Conservation (phyloP, 2,329 filamentous ascomycete species). For the Venturia effusa region DNA sequence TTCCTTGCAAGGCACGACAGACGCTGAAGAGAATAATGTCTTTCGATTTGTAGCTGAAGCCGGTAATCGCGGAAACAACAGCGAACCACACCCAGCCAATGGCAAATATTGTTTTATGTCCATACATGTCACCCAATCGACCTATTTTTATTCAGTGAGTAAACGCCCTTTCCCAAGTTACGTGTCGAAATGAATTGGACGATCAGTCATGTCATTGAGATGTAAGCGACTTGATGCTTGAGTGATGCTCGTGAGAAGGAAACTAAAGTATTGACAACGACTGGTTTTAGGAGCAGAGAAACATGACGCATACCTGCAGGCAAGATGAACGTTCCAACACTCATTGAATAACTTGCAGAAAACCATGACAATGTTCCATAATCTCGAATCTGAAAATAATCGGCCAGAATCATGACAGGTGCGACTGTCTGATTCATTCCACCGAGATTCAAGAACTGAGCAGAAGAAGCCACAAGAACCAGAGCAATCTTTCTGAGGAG, state of each 20-base stretch:
- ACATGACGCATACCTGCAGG: conserved; percentile 15
- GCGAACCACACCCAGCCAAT: conserved; percentile 27
- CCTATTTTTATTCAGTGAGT: conserved; percentile 14
- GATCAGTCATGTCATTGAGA: too few relatives aligned
- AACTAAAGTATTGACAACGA: neutral
- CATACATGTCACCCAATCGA: conserved; percentile 27
- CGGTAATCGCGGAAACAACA: conserved; percentile 27
- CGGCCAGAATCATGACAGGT: conserved; percentile 9
- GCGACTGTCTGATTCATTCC: conserved; percentile 12
- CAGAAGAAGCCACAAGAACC: conserved; percentile 7
- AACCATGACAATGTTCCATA: conserved; percentile 42
- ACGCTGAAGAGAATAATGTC: conserved; percentile 41
- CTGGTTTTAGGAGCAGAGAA: neutral
- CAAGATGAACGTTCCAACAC: conserved; percentile 29
- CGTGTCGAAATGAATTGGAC: neutral
- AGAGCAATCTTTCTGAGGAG: conserved; percentile 6
- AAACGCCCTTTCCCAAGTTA: neutral
- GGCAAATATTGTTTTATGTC: conserved; percentile 26
- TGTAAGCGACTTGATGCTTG: neutral
- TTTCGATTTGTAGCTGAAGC: conserved; percentile 23
- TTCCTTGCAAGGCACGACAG: conserved; percentile 42
- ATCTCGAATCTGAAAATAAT: conserved; percentile 11
- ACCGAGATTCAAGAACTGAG: conserved; percentile 10
- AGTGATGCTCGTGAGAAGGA: neutral
- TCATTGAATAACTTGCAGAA: conserved; percentile 45